Evolutionary conservation across 2,329 filamentous ascomycete genomes (phyloP), one percentile per base, ranked within the genome.

Genomic region (Exophiala lecanii-corni): DNA sequence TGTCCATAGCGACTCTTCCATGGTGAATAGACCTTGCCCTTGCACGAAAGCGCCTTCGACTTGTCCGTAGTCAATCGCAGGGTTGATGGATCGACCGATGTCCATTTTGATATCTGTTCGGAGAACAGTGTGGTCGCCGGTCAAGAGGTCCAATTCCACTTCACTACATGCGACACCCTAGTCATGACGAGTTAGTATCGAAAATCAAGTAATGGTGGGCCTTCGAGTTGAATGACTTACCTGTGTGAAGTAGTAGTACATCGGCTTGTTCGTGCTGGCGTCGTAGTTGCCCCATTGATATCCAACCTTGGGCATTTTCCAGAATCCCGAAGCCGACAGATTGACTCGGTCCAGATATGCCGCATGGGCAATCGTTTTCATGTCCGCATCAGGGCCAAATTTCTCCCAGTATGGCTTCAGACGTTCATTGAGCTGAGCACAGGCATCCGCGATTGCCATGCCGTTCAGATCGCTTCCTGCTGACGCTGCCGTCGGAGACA

Each of bases 241-340:
- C 33, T 97, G 91, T 0, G 92, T 97, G 69, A 97, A 98, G 74
- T 98, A 98, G 71, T 91, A 98, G 75, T 89, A 98, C 89, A 97
- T 94, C 65, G 33, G 33, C 9, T 19, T 35, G 7, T 18, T 17
- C 7, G 33, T 35, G 9, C 19, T 17, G 6, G 18, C 4, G 18
- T 35, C 33, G n/a, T 18, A 35, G 17, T 35, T 35, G 7, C 82
- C 87, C 92, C 92, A 98, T 1, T 81, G 79, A 60, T 96, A 98
- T 2, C 92, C 92, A 54, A 98, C 96, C 53, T 97, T 89, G 0
- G 92, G 92, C 0, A 92, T 98, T 62, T 89, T 91, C 76, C 97
- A 98, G 70, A 94, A 96, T 1, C 92, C 92, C 56, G 97, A 89
- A 1, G 92, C 91, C 12, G 86, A 92, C n/a, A 98, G 80, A 59